Evolutionary conservation across 495 filamentous ascomycete genomes (phyloP).

Genomic region (Penicillium egyptiacum): DNA sequence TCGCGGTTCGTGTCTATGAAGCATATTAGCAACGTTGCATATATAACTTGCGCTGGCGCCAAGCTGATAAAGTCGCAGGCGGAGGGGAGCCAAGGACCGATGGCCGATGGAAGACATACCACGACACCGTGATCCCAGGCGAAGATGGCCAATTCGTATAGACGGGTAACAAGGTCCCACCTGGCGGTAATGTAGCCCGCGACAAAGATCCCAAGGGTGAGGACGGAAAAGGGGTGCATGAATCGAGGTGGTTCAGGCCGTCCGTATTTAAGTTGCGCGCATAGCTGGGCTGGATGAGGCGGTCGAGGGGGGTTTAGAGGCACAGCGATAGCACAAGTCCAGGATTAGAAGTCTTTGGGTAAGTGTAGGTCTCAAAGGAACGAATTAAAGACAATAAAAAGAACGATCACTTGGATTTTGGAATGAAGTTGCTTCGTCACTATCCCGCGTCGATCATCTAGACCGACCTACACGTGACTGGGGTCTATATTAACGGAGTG

Average conservation of each 20-base stretch:
- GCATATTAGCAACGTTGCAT: slow-evolving; percentile 1
- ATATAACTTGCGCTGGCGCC: not conserved
- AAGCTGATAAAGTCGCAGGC: slow-evolving; percentile 9
- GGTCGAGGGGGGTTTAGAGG: not conserved
- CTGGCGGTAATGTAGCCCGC: slow-evolving; percentile 98
- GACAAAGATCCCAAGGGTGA: slow-evolving; percentile 96
- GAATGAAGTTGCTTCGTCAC: slow-evolving; percentile 6
- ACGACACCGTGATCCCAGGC: slow-evolving; percentile 99
- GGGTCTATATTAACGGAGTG: slow-evolving; percentile 7
- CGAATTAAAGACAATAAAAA: slow-evolving; percentile 3
- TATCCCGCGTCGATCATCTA: slow-evolving; percentile 22
- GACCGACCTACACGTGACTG: slow-evolving; percentile 29
- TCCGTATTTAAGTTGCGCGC: slow-evolving; percentile 37
- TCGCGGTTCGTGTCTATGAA: slow-evolving; percentile 62
- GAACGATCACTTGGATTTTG: slow-evolving; percentile 8
- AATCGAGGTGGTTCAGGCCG: slow-evolving; percentile 48
- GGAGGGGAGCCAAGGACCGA: slow-evolving; percentile 19
- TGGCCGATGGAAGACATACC: slow-evolving; percentile 53
- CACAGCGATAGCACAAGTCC: not conserved
- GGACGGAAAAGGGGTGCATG: slow-evolving; percentile 95
- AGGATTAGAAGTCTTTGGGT: not conserved
- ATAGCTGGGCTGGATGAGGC: slow-evolving; percentile 31
- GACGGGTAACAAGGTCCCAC: slow-evolving; percentile 93
- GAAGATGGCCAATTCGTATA: slow-evolving; percentile 94
- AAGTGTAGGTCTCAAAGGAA: not conserved